Percentiles rank a stretch among this genome's conserved stretches.
Conservation (phyloP, 2,329 filamentous ascomycete genomes). For the Raffaelea deltoideospora region DNA sequence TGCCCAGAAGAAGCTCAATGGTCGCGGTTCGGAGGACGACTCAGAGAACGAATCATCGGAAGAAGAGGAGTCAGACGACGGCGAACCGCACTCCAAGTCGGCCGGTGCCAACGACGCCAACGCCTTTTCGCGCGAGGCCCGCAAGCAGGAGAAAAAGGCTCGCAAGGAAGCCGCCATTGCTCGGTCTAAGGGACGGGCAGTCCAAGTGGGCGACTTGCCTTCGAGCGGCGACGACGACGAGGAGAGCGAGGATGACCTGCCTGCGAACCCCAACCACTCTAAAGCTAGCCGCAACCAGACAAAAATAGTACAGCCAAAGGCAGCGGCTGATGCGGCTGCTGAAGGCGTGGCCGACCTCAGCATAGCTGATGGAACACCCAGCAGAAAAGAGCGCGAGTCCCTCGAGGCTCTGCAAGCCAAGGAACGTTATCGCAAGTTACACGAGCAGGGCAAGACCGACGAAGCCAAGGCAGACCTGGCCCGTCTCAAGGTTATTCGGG, state of each 20-base stretch:
- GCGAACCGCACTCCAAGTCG: slow-evolving; percentile 28
- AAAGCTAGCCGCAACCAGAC: slow-evolving; percentile 52
- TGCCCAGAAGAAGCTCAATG: slow-evolving; percentile 23
- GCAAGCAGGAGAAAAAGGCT: slow-evolving; percentile 82
- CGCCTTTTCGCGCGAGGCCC: slow-evolving; percentile 65
- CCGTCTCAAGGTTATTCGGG: slow-evolving; percentile 63
- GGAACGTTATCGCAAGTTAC: slow-evolving; percentile 80
- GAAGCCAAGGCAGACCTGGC: slow-evolving; percentile 84
- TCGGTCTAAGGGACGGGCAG: slow-evolving; percentile 51
- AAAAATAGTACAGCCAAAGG: too few species aligned
- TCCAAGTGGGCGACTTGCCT: slow-evolving; percentile 76
- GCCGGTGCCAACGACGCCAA: slow-evolving; percentile 14
- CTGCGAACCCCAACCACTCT: slow-evolving; percentile 84
- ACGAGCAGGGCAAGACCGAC: slow-evolving; percentile 91
- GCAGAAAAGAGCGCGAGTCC: slow-evolving; percentile 51
- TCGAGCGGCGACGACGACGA: slow-evolving; percentile 40
- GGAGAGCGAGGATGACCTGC: slow-evolving; percentile 46
- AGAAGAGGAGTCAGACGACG: slow-evolving; percentile 21
- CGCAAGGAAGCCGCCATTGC: slow-evolving; percentile 40
- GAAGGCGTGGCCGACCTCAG: slow-evolving; percentile 40
- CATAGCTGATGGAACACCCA: slow-evolving; percentile 20
- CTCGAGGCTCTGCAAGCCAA: slow-evolving; percentile 76
- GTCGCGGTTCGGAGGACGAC: slow-evolving; percentile 24
- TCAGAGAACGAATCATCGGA: slow-evolving; percentile 18
- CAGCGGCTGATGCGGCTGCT: slow-evolving; percentile 29